Evolutionary conservation across 225 moss, liverwort and hornwort species (phyloP), one percentile per base, ranked within the genome.

Genomic region (Pleurozium schreberi): DNA sequence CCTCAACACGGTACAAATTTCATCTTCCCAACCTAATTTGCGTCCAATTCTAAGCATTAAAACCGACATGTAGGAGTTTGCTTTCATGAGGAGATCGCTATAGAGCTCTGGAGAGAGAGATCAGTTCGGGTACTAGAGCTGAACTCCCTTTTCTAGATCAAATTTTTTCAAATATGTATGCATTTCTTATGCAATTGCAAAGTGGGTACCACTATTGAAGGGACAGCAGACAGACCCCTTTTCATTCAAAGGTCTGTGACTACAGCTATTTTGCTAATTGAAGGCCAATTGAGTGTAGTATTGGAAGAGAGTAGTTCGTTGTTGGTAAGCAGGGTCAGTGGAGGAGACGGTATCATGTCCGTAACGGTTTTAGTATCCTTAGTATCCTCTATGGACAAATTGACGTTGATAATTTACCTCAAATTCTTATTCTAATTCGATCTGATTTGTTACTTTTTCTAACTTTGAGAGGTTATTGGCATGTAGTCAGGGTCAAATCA

Each of bases 1-100:
- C 75, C 91, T 93, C 64, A 91, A 58, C 66, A 93, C 93, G 81
- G 90, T 93, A 88, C 89, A n/a, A n/a, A 40, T 57, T 45, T 75
- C 52, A 30, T 53, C 61, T 80, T 81, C 60, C 52, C 71, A 65
- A 57, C 75, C 80, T 55, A 17, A 11, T 42, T 87, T n/a, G 47
- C 49, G 60, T 75, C 75, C 62, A 49, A 28, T 10, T 47, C 47
- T 62, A 75, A 61, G 49, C 28, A 38, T 50, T 74, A 6, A 14
- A 36, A 75, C 38, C 28, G 26, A 62, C 38, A 25, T 49, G 23
- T 60, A 59, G 36, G 74, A 74, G 47, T 74, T 27, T 62, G 50
- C 75, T 61, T 50, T 62, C 75, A 62, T 49, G 49, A 9, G 75
- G 47, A 85, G 60, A 71, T 71, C 85, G 6, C 34, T 23, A 23